Percentiles rank a stretch among this genome's conserved stretches.
These are phyloP conservation scores for Diplosphaera chodatii DNA, from an alignment of 139 green algal species.

Conservation along the genomic window DNA sequence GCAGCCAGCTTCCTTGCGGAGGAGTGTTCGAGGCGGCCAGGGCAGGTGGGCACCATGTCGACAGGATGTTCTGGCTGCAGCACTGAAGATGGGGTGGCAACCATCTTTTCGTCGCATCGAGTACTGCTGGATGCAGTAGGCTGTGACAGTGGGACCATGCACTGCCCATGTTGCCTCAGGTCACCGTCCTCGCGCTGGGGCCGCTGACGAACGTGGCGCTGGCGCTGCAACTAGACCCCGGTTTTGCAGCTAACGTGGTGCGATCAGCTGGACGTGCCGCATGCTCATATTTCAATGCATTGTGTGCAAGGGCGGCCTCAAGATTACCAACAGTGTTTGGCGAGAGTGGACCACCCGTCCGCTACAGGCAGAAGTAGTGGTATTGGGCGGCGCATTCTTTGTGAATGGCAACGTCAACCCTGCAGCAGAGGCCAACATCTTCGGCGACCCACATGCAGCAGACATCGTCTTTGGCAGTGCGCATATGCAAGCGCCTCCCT, in stretches of 20 bases:
- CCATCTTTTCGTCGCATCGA: too few relatives aligned
- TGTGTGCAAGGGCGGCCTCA: too few relatives aligned
- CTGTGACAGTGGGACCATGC: too few relatives aligned
- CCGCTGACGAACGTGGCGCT: conserved; percentile 83
- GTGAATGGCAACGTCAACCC: conserved; percentile 83
- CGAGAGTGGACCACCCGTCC: too few relatives aligned
- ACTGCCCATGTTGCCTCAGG: conserved; percentile 15
- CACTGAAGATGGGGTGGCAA: too few relatives aligned
- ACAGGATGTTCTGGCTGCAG: too few relatives aligned
- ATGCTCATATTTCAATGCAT: too few relatives aligned
- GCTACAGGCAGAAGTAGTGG: conserved; percentile 53
- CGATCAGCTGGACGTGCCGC: too few relatives aligned
- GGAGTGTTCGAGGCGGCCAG: conserved; percentile 34
- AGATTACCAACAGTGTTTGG: too few relatives aligned
- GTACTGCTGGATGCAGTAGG: too few relatives aligned
- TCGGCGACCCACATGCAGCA: conserved; percentile 65
- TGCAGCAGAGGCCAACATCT: conserved; percentile 72
- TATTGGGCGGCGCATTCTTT: conserved; percentile 78
- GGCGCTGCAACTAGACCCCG: conserved; percentile 57
- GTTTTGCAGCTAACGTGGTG: conserved; percentile 54
- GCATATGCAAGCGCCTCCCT: not conserved
- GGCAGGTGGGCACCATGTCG: conserved; percentile 4
- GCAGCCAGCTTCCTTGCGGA: conserved; percentile 76
- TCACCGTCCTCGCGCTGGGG: conserved; percentile 75
- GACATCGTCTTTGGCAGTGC: conserved; percentile 51